Base-by-base conservation (phyloP, 805 yeast genomes). In the Spathaspora arborariae region DNA sequence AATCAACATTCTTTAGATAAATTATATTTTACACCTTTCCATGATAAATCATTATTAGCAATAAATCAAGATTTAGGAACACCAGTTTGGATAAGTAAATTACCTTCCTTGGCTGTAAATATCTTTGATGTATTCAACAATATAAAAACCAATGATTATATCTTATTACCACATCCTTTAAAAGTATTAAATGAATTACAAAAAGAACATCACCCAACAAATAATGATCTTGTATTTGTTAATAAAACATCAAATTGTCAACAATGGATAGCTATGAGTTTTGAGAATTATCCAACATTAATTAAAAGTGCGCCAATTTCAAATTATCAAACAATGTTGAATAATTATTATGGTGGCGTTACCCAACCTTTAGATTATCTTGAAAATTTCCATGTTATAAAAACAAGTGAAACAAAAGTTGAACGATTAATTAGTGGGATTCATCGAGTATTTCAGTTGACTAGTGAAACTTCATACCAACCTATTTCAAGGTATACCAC, bases 251-350 rank as follows among this genome's bases (percentile, higher is more conserved):
- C 90, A 0, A 71, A 69, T 24, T 83, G 85, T 3, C 74, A 85
- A 1, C 72, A 70, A 52, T 91, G 96, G 96, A 88, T 79, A 69
- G 97, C 96, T 3, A 74, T 92, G 79, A 85, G 95, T 19, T 85
- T 82, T 54, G 61, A 66, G 20, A 76, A 82, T 54, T 92, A 84
- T 60, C 97, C 97, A 0, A 82, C 95, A 0, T 65, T 92, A 42
- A 89, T 92, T 7, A 79, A 81, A 46, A 79, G 88, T 6, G 94
- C 97, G 0, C 92, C 96, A 0, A 56, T 77, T 1, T 84, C 96
- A 0, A 72, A 77, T 43, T 89, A 84, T 65, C 81, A 77, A 46
- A 41, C 63, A 52, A 57, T 60, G 10, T 54, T 70, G 35, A 60
- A 59, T 7, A 56, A 55, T 21, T 45, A 56, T 7, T 42, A 49